A percentile compares a stretch with the other conserved stretches of the same genome.
Conservation (phyloP, 768 basidiomycete genomes). For the Aureoboletus auriporus region DNA sequence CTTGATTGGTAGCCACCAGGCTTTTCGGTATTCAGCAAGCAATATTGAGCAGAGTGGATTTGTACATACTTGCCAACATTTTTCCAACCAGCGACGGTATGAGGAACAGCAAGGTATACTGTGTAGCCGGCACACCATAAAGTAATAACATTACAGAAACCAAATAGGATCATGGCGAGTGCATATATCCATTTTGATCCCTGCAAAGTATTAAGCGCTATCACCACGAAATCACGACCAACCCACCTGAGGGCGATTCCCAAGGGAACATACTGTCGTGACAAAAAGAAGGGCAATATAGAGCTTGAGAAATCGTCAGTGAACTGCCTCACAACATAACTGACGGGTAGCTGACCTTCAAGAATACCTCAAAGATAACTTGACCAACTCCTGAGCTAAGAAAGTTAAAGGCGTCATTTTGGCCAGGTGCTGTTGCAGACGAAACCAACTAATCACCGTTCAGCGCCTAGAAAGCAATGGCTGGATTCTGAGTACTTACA, state of each 20-base stretch:
- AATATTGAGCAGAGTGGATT: neutral
- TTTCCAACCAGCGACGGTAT: conserved; percentile 72
- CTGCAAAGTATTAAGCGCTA: conserved; percentile 26
- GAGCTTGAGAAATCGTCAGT: conserved; percentile 37
- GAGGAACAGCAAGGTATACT: conserved; percentile 79
- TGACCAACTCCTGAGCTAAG: conserved; percentile 67
- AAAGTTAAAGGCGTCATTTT: conserved; percentile 76
- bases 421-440: conserved; percentile 60
- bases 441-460: conserved; percentile 59
- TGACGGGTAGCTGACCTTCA: conserved; percentile 35
- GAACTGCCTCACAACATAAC: conserved; percentile 15
- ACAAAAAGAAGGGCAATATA: conserved; percentile 86
- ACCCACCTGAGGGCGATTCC: conserved; percentile 74
- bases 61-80: conserved; percentile 60
- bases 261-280: conserved; percentile 80
- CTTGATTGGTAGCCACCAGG: conserved; percentile 58
- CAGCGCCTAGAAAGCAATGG: conserved; percentile 15
- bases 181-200: conserved; percentile 87
- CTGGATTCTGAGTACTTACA: conserved; percentile 44
- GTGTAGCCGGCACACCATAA: conserved; percentile 91
- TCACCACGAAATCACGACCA: conserved; percentile 3
- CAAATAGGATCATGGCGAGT: conserved; percentile 72
- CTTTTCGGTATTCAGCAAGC: conserved; percentile 35
- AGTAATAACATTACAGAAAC: conserved; percentile 71
- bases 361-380: conserved; percentile 75